Base-by-base conservation (phyloP, 495 filamentous ascomycete genomes). In the Umbilicaria muhlenbergii region DNA sequence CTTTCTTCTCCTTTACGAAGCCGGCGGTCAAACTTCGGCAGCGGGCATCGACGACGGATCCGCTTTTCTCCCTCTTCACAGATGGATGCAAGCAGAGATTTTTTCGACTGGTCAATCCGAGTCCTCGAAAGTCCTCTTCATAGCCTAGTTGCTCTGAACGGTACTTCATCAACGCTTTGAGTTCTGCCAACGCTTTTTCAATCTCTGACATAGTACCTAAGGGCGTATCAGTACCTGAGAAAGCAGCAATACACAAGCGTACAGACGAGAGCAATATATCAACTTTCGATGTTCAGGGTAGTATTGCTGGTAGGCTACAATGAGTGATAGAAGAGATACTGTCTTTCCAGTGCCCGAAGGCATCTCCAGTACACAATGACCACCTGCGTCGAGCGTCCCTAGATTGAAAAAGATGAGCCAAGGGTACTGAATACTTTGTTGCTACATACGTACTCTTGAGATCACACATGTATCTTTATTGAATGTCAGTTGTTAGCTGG, bases 271-370 rank as follows among this genome's bases (percentile, higher is more conserved):
- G 66, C 91, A 99, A 62, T 99, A 99, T 32, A 99, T 95, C 41
- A 99, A 75, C 61, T 96, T 96, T 34, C 91, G 69, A 48, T 89
- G 82, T 57, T 91, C 84, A 4, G 86, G 81, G 46, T 86, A 87
- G 55, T 86, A 80, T 57, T 86, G 80, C 59, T 96, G 92, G 54
- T 96, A 96, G 39, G 91, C 87, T 38, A 99, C 78, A 50, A 99
- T 99, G 50, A 99, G 70, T 0, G 91, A 94, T 18, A 99, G 70
- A 0, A 99, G 70, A 2, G 91, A 94, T 16, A 99, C 83, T 0
- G 91, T 99, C 68, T 99, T 99, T 39, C 91, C 91, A 21, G 91
- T 99, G n/a, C 91, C 91, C 43, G 91, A 99, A 67, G 91, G 91
- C 91, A 99, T 99, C 65, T 99, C 91, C 56, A 99, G 67, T n/a